Evolutionary conservation across 805 yeast genomes (phyloP).

Genomic region (Wickerhamiella alocasiicola): DNA sequence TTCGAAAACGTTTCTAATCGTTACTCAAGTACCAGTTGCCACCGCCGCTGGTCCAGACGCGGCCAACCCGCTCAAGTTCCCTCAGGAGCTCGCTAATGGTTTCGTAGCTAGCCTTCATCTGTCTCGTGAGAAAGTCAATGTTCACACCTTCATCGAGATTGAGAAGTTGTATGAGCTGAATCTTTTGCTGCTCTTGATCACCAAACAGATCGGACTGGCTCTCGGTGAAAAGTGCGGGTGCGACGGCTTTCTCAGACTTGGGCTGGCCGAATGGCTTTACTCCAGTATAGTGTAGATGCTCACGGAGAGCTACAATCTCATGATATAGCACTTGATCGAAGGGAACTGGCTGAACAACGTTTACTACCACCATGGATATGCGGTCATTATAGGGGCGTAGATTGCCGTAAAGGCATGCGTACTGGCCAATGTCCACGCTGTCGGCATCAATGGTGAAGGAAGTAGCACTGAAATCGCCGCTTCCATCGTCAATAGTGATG

Average conservation of each 20-base stretch:
- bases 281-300: slow-evolving; percentile 27
- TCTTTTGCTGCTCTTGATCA: neutral
- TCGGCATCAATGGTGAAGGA: slow-evolving; percentile 34
- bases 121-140: slow-evolving; percentile 8
- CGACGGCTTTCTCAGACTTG: neutral
- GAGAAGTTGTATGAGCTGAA: slow-evolving; percentile 1
- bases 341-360: slow-evolving; percentile 38
- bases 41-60: slow-evolving; percentile 5
- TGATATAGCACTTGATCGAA: slow-evolving; percentile 52
- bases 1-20: neutral
- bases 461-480: slow-evolving; percentile 45
- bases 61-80: neutral
- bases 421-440: slow-evolving; percentile 31
- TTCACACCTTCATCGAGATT: slow-evolving; percentile 3
- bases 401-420: slow-evolving; percentile 40
- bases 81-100: neutral
- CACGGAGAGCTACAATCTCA: slow-evolving; percentile 42
- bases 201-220: neutral
- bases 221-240: neutral
- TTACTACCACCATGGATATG: slow-evolving; percentile 38
- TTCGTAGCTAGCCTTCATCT: slow-evolving; percentile 10
- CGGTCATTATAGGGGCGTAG: slow-evolving; percentile 39
- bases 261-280: slow-evolving; percentile 11
- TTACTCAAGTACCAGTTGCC: neutral
- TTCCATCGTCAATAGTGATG: slow-evolving; percentile 52